Evolutionary conservation across 2,329 filamentous ascomycete species (phyloP).

Genomic region (Exophiala bonariae): DNA sequence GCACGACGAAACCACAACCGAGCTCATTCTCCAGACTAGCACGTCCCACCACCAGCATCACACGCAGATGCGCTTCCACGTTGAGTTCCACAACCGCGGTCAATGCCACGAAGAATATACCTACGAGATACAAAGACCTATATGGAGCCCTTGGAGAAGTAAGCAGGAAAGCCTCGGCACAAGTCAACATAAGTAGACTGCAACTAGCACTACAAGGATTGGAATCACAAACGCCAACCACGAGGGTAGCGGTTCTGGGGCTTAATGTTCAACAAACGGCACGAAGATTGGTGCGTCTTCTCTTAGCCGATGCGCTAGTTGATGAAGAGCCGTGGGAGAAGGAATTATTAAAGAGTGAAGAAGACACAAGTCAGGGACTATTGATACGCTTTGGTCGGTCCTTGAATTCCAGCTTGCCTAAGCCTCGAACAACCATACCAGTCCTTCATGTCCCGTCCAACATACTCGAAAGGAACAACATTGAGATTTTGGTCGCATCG

Average conservation of each 20-base stretch:
- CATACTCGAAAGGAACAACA: conserved; percentile 53
- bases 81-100: conserved; percentile 55
- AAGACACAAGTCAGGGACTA: conserved; percentile 55
- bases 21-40: conserved; percentile 1
- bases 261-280: conserved; percentile 52
- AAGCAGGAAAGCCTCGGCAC: conserved; percentile 52
- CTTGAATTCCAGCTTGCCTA: conserved; percentile 43
- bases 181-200: conserved; percentile 60
- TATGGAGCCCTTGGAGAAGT: conserved; percentile 55
- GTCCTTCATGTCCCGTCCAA: conserved; percentile 58
- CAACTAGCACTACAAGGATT: conserved; percentile 61
- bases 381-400: conserved; percentile 62
- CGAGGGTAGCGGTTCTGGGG: conserved; percentile 59
- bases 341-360: conserved; percentile 53
- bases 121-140: conserved; percentile 52
- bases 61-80: conserved; percentile 32
- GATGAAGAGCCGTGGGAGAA: conserved; percentile 67
- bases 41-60: conserved; percentile 13
- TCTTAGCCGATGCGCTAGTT: conserved; percentile 69
- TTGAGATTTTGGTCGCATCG: conserved; percentile 62
- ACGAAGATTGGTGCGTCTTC: conserved; percentile 63
- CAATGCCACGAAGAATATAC: conserved; percentile 55
- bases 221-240: conserved; percentile 53
- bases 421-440: conserved; percentile 51
- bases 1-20: conserved; percentile 14